These are phyloP conservation scores for Vitis hybrid DNA, from an alignment of 177 flowering plant species.

Conservation along the genomic window DNA sequence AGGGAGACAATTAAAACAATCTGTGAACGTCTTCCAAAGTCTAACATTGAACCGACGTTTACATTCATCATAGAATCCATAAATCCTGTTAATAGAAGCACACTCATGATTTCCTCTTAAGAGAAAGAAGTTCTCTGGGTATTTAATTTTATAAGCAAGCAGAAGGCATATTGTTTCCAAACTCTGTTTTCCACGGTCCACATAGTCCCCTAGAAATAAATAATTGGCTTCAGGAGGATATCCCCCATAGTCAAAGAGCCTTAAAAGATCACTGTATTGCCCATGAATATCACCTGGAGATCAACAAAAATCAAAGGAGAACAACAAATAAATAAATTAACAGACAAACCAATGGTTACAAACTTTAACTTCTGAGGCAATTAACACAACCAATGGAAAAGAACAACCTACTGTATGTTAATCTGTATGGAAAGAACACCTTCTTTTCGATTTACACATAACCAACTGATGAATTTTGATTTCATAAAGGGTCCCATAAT, in stretches of 20 bases:
- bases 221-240: constrained; percentile 69
- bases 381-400: background rate
- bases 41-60: constrained; percentile 68
- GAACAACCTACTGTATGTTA: too few relatives aligned
- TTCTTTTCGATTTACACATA: too few relatives aligned
- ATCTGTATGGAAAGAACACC: too few relatives aligned
- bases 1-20: constrained; percentile 69
- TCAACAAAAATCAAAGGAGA: constrained; percentile 1
- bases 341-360: background rate
- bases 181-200: constrained; percentile 77
- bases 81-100: constrained; percentile 62
- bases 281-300: constrained; percentile 75
- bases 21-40: constrained; percentile 61
- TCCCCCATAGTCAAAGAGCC: constrained; percentile 70
- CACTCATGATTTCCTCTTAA: constrained; percentile 67
- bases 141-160: constrained; percentile 64
- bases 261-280: constrained; percentile 60
- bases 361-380: background rate
- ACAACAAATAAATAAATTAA: background rate
- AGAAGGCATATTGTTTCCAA: constrained; percentile 68
- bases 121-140: constrained; percentile 63
- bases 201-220: constrained; percentile 70
- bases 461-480: too few relatives aligned
- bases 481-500: too few relatives aligned
- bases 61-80: constrained; percentile 73